Evolutionary conservation across 169 alveolate genomes (phyloP).

Genomic region (Besnoitia besnoiti): DNA sequence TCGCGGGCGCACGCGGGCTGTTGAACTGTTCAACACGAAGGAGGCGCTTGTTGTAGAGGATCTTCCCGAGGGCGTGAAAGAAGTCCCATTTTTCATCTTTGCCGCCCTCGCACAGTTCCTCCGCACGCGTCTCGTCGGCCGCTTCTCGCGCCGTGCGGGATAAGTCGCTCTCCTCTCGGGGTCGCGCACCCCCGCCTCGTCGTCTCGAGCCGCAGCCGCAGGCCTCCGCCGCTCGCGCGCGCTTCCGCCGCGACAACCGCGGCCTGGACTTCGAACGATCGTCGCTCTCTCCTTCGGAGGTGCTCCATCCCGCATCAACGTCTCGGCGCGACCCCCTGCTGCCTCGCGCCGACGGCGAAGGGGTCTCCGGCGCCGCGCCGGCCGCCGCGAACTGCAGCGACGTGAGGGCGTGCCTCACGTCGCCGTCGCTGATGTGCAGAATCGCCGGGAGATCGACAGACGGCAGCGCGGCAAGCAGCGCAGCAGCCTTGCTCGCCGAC

Average conservation of each 20-base stretch:
- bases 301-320: no score
- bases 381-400: slow-evolving; percentile 22
- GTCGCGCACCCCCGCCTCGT: no score
- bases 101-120: neutral
- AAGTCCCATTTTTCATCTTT: neutral
- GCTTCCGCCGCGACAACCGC: neutral
- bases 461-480: neutral
- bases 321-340: no score
- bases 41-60: slow-evolving; percentile 37
- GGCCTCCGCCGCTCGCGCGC: no score
- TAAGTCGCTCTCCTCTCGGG: no score
- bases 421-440: neutral
- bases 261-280: neutral
- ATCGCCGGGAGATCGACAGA: neutral
- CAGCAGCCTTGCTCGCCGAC: neutral
- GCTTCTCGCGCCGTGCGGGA: neutral
- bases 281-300: neutral
- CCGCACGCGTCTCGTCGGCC: neutral
- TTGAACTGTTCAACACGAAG: neutral
- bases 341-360: no score
- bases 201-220: no score
- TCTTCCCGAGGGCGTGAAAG: slow-evolving; percentile 24
- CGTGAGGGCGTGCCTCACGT: slow-evolving; percentile 6
- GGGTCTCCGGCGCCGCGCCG: neutral
- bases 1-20: neutral